Conservation (phyloP, 2,329 filamentous ascomycete genomes). For the Clonostachys rosea region DNA sequence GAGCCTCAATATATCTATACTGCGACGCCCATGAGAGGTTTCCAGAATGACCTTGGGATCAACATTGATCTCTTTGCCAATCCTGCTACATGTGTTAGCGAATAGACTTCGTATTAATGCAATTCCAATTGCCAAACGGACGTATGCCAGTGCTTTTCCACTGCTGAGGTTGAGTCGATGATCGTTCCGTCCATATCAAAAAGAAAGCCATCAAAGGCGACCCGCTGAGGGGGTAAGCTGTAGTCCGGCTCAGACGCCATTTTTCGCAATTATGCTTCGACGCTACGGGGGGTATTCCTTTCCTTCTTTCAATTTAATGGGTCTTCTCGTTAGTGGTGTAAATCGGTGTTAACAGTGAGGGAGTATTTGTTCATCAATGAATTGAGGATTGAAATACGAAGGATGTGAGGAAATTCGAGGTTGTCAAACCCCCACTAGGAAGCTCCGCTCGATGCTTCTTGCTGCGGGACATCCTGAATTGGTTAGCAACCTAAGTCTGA, state of each 20-base stretch:
- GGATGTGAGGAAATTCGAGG: too few relatives aligned
- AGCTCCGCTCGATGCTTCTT: too few relatives aligned
- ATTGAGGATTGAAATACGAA: too few relatives aligned
- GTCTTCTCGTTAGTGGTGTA: too few relatives aligned
- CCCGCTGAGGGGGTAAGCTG: constrained; percentile 35
- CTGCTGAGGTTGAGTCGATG: constrained; percentile 74
- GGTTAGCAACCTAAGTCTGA: too few relatives aligned
- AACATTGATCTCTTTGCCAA: constrained; percentile 79
- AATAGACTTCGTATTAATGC: not conserved
- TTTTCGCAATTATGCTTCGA: constrained; percentile 6
- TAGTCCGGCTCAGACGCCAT: constrained; percentile 15
- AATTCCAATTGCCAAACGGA: constrained; percentile 26
- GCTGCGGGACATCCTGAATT: too few relatives aligned
- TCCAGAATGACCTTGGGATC: constrained; percentile 80
- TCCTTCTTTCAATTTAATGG: too few relatives aligned
- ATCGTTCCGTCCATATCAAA: constrained; percentile 83
- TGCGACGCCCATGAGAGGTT: constrained; percentile 86
- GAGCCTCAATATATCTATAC: constrained; percentile 78
- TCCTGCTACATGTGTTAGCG: constrained; percentile 34
- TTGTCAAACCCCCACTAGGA: too few relatives aligned
- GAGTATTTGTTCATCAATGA: too few relatives aligned
- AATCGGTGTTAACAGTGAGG: too few relatives aligned
- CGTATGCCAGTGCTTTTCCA: constrained; percentile 74
- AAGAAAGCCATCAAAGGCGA: constrained; percentile 51
- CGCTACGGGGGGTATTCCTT: not conserved